These are phyloP conservation scores for Rhynchosporium secalis DNA, from an alignment of 2,329 filamentous ascomycete species.

Conservation along the genomic window DNA sequence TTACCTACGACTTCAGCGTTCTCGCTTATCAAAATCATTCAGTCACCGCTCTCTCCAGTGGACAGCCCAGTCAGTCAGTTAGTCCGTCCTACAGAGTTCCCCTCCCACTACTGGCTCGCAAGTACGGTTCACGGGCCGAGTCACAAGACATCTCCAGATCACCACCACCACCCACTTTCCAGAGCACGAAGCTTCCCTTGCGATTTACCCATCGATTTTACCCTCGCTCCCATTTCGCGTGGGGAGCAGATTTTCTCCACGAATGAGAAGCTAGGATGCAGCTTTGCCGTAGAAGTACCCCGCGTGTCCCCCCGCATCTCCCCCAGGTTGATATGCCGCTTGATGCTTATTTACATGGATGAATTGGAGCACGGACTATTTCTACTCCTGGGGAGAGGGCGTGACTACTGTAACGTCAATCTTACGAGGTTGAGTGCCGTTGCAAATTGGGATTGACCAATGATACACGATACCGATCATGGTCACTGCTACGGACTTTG, in stretches of 20 bases:
- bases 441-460: background rate
- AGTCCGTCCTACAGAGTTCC: no score
- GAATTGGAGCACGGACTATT: background rate
- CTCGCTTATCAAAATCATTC: no score
- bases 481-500: background rate
- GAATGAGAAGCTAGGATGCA: slow-evolving; percentile 1
- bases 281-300: slow-evolving; percentile 3
- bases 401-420: background rate
- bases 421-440: background rate
- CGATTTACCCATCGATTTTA: slow-evolving; percentile 7
- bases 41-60: no score
- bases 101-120: slow-evolving; percentile 1
- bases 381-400: background rate
- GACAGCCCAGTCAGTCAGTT: no score
- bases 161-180: no score
- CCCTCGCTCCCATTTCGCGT: background rate
- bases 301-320: slow-evolving; percentile 8
- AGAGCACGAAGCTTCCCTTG: background rate
- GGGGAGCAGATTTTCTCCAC: slow-evolving; percentile 1
- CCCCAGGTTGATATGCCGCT: background rate
- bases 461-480: background rate
- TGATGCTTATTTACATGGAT: background rate
- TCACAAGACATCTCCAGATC: background rate
- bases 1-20: no score
- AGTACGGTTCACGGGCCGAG: slow-evolving; percentile 7